These are phyloP conservation scores for Protomyces inundatus DNA, from an alignment of 1,139 yeast species.

Conservation along the genomic window DNA sequence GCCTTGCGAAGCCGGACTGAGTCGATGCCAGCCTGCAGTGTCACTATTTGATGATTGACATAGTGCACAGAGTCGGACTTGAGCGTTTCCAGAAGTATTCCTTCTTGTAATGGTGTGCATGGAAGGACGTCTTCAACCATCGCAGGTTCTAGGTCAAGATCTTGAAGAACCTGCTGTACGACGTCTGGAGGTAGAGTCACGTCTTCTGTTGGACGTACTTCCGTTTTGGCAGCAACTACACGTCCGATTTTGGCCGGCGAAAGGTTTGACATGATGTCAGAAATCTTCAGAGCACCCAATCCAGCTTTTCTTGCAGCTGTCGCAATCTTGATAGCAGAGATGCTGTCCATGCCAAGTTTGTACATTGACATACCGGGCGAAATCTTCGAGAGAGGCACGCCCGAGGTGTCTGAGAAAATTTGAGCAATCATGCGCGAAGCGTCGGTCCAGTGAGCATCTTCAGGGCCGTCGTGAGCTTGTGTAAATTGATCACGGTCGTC, in stretches of 20 bases:
- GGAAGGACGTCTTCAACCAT: constrained; percentile 26
- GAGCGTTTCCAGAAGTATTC: constrained; percentile 30
- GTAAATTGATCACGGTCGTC: background rate
- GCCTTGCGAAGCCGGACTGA: constrained; percentile 22
- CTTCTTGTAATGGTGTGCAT: constrained; percentile 33
- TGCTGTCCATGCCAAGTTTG: constrained; percentile 33
- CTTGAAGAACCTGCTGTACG: background rate
- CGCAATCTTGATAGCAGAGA: constrained; percentile 32
- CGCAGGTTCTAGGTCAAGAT: background rate
- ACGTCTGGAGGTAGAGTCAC: background rate
- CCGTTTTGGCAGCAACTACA: background rate
- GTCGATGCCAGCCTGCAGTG: constrained; percentile 21
- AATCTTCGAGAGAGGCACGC: constrained; percentile 1
- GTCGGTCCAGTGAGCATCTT: constrained; percentile 3
- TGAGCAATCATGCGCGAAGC: constrained; percentile 7
- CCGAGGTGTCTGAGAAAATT: constrained; percentile 23
- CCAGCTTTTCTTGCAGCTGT: background rate
- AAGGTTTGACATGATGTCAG: constrained; percentile 5
- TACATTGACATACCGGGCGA: constrained; percentile 27
- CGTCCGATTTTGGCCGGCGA: background rate
- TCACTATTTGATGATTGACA: constrained; percentile 29
- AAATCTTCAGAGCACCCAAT: background rate
- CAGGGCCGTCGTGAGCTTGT: background rate
- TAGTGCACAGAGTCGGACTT: constrained; percentile 28
- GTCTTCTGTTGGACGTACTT: background rate